Evolutionary conservation across 2,329 filamentous ascomycete species (phyloP).

Genomic region (Hypoxylon sp.): DNA sequence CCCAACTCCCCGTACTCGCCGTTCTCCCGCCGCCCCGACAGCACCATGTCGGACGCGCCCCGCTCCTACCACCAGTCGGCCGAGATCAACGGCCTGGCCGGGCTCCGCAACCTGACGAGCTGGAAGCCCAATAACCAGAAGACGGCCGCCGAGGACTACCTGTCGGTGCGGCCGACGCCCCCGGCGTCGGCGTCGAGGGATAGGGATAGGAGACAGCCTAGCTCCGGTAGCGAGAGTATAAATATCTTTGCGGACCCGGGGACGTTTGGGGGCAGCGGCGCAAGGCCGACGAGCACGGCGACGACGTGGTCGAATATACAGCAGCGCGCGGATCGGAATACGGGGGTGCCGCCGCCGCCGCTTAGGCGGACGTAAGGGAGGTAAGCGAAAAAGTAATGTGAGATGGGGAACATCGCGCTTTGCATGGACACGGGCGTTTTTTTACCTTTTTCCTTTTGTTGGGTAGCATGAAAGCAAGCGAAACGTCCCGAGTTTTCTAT

Average conservation of each 20-base stretch:
- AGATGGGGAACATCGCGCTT: neutral
- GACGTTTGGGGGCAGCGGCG: slow-evolving; percentile 38
- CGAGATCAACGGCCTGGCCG: slow-evolving; percentile 39
- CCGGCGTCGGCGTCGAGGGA: slow-evolving; percentile 18
- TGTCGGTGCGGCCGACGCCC: slow-evolving; percentile 8
- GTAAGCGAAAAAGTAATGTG: neutral
- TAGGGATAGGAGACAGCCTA: slow-evolving; percentile 20
- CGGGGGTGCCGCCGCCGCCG: neutral
- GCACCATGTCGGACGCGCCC: slow-evolving; percentile 40
- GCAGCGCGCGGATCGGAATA: slow-evolving; percentile 35
- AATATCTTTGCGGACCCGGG: slow-evolving; percentile 48
- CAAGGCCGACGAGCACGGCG: slow-evolving; percentile 28
- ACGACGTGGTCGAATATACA: slow-evolving; percentile 48
- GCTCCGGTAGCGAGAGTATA: slow-evolving; percentile 46
- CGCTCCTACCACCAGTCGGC: slow-evolving; percentile 49
- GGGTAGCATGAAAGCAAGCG: neutral
- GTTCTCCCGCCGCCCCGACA: slow-evolving; percentile 40
- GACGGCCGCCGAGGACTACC: neutral
- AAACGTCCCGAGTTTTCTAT: neutral
- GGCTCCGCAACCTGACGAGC: slow-evolving; percentile 45
- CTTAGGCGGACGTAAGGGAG: neutral
- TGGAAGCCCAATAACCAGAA: slow-evolving; percentile 2
- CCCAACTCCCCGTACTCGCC: slow-evolving; percentile 44
- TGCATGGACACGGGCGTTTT: neutral
- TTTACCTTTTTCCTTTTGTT: neutral